These are phyloP conservation scores for Calonectria naviculata DNA, from an alignment of 2,329 filamentous ascomycete species.

Conservation along the genomic window DNA sequence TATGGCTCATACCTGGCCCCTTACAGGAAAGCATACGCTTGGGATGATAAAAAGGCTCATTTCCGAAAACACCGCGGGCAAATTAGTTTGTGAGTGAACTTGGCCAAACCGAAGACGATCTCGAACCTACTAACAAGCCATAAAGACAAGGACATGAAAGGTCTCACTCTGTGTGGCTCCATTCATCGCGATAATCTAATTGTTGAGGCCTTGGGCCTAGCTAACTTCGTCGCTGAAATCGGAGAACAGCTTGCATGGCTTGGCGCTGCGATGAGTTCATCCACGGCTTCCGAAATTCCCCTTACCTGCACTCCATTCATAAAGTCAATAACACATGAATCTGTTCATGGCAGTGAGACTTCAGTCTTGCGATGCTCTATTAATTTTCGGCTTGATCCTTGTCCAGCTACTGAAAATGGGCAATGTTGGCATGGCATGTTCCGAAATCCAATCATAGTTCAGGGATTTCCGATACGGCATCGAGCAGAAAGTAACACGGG, in stretches of 20 bases:
- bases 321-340: too few relatives aligned
- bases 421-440: slow-evolving; percentile 24
- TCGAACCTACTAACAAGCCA: too few relatives aligned
- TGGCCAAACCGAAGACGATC: too few relatives aligned
- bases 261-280: slow-evolving; percentile 4
- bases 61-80: neutral
- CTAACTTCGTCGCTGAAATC: slow-evolving; percentile 7
- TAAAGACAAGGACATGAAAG: too few relatives aligned
- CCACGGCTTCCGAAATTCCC: neutral
- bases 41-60: neutral
- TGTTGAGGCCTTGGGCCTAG: neutral
- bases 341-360: too few relatives aligned
- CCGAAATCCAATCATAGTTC: slow-evolving; percentile 2
- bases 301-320: too few relatives aligned
- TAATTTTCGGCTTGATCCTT: neutral
- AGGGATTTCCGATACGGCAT: slow-evolving; percentile 14
- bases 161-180: neutral
- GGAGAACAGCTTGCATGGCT: slow-evolving; percentile 18
- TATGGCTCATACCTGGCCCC: neutral
- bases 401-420: neutral
- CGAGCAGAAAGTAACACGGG: neutral
- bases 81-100: too few relatives aligned
- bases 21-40: neutral
- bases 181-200: too few relatives aligned
- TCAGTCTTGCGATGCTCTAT: neutral